Base-by-base conservation (phyloP, 164 flowering plant species). In the Tetracentron sinense region DNA sequence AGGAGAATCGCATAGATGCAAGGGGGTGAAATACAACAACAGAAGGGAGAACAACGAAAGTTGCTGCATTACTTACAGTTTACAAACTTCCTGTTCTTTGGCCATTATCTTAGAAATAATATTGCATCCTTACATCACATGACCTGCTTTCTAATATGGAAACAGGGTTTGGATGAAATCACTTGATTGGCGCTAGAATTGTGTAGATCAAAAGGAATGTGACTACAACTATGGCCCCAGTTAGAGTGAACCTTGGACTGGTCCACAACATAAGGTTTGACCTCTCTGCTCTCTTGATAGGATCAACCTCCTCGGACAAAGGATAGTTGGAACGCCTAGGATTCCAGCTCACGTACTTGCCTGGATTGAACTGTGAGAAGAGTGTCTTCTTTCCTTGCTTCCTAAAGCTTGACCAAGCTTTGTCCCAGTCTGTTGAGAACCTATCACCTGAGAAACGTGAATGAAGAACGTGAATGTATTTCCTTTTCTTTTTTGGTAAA, bases 291-390 rank as follows among this genome's bases (percentile, higher is more conserved):
- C 95, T 85, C 77, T 89, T 94, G 64, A 94, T 94, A 42, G 97
- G 98, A 72, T 90, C 97, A 26, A 85, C 80, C 71, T 93, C 98
- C 74, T 90, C 98, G 1, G 94, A 90, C 22, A 81, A 63, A 7
- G 98, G 98, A 63, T 76, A 93, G 49, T 90, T 70, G 6, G 96
- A 88, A n/a, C 88, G 88, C 62, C 74, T 80, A 1, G 97, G 98
- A 47, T 93, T 89, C 97, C 98, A 87, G 74, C 72, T 93, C 56
- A 90, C 98, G 33, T 90, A 90, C 79, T 93, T 93, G 77, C 89
- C 53, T 7, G 90, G 90, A 23, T 86, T 81, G 71, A 93, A 85
- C 63, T 72, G 67, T 19, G 94, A 82, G 69, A 83, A 83, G 42
- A 82, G 61, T n/a, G 75, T 63, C 75, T 84, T 92, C 62, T 78